Evolutionary conservation across 73 alveolate genomes (phyloP), one percentile per base, ranked within the genome.

Genomic region (Stentor coeruleus): DNA sequence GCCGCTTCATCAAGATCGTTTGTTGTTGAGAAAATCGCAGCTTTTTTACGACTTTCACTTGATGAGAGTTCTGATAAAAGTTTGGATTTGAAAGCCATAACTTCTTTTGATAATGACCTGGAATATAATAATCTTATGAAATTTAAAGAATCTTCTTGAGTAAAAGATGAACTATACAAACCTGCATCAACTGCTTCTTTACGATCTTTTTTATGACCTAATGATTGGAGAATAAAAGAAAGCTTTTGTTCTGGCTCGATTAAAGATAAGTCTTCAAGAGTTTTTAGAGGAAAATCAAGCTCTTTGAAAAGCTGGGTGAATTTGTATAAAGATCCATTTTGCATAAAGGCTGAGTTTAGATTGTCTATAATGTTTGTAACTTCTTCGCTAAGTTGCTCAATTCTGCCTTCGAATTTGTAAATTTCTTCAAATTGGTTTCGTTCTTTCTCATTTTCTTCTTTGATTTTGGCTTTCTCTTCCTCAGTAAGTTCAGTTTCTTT

Each of bases 1-100:
- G 79, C 79, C 14, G 79, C 79, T 66, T 66, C 42, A 26, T 66
- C 41, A 26, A 66, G 39, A 66, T 66, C 37, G 20, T 20, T 11
- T 28, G 79, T 66, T 40, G n/a, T 66, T 20, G 2, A 37, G 33
- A 66, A 66, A 20, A 0, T 1, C 33, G 11, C 36, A 66, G 79
- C 79, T 66, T 66, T 66, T 20, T 1, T 1, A 33, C 33, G 14
- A 2, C n/a, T 0, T 20, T 66, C 37, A 66, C 33, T 66, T 2
- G 2, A 0, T 1, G n/a, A 20, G 49, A 0, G 11, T 33, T 66
- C 79, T 1, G 79, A 20, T 28, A 66, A 28, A 0, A 66, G 36
- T 33, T 66, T 20, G 33, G 79, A 66, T 26, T 33, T 20, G 39
- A 26, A 66, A 20, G 79, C 11, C 15, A 66, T 11, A 15, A 66